phyloP scores from a whole-genome alignment of 139 green algal genomes.

The Yamagishiella unicocca region DNA sequence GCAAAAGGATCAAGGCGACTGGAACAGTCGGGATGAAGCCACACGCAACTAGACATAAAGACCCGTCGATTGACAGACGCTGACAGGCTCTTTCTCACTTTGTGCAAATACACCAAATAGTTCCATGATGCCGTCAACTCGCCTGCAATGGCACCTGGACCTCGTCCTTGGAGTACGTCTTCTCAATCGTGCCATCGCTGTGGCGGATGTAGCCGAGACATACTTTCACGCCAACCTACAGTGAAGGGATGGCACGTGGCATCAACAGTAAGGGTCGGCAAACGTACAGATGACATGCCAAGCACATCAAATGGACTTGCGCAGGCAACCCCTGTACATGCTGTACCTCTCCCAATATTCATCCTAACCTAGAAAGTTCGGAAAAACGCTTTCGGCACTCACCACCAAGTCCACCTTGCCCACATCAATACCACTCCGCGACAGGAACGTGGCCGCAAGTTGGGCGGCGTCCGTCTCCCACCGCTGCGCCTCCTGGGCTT shows the following conservation, averaged over 20 bases:
- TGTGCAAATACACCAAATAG: no score
- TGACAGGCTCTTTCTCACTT: no score
- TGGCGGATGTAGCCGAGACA: slow-evolving; percentile 62
- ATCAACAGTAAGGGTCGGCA: background rate
- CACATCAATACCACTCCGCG: slow-evolving; percentile 40
- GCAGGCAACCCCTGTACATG: background rate
- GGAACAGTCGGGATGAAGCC: no score
- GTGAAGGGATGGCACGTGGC: background rate
- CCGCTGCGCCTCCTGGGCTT: slow-evolving; percentile 53
- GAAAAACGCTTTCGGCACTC: background rate
- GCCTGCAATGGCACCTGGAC: slow-evolving; percentile 79
- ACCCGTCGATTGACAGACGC: no score
- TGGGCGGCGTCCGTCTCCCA: slow-evolving; percentile 47
- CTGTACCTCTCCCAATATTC: background rate
- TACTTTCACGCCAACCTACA: slow-evolving; percentile 42
- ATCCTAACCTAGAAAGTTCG: background rate
- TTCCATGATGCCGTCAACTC: no score
- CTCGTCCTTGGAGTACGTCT: slow-evolving; percentile 81
- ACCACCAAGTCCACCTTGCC: slow-evolving; percentile 51
- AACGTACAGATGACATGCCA: background rate
- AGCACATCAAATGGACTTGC: background rate
- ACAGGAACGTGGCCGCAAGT: slow-evolving; percentile 31
- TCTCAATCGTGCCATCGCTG: slow-evolving; percentile 86
- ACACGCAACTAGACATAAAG: no score
- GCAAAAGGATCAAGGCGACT: no score